Percentiles rank a stretch among this genome's conserved stretches.
Conservation (phyloP, 768 basidiomycete species). For the Cystofilobasidium bisporidii region DNA sequence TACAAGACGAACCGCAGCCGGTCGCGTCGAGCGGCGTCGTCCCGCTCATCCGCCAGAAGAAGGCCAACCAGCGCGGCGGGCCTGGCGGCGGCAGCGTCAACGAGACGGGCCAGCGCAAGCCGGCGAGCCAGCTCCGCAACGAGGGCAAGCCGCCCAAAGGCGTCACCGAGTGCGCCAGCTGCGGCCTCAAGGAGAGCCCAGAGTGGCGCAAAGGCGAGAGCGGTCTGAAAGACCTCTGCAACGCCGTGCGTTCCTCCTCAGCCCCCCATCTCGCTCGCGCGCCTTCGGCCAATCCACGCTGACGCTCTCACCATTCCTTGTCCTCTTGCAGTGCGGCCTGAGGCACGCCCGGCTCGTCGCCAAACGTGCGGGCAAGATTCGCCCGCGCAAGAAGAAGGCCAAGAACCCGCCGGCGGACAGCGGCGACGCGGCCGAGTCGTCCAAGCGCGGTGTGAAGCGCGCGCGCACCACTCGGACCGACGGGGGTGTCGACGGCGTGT, state of each 20-base stretch:
- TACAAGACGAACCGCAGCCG: no score
- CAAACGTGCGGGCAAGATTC: slow-evolving; percentile 60
- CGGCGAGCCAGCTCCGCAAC: slow-evolving; percentile 36
- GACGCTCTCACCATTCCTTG: background rate
- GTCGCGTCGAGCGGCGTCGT: no score
- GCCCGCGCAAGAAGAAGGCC: slow-evolving; percentile 28
- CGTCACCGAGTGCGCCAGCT: slow-evolving; percentile 63
- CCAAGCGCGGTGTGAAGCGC: background rate
- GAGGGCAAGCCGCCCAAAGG: slow-evolving; percentile 63
- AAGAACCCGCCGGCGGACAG: background rate
- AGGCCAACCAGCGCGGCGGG: slow-evolving; percentile 12
- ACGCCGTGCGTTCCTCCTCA: slow-evolving; percentile 56
- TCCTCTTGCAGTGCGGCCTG: slow-evolving; percentile 51
- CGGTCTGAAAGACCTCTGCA: slow-evolving; percentile 83
- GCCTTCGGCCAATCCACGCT: background rate
- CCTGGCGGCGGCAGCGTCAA: slow-evolving; percentile 16
- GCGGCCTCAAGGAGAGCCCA: slow-evolving; percentile 69
- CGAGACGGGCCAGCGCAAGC: slow-evolving; percentile 22
- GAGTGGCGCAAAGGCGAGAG: slow-evolving; percentile 88
- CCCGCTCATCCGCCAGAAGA: background rate
- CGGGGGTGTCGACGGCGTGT: no score
- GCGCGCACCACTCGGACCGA: background rate
- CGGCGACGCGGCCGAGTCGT: background rate
- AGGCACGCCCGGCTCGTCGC: slow-evolving; percentile 78
- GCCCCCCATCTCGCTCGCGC: slow-evolving; percentile 42